These are phyloP conservation scores for Globisporangium takayamanum DNA, from an alignment of 352 stramenopile species.

Conservation along the genomic window DNA sequence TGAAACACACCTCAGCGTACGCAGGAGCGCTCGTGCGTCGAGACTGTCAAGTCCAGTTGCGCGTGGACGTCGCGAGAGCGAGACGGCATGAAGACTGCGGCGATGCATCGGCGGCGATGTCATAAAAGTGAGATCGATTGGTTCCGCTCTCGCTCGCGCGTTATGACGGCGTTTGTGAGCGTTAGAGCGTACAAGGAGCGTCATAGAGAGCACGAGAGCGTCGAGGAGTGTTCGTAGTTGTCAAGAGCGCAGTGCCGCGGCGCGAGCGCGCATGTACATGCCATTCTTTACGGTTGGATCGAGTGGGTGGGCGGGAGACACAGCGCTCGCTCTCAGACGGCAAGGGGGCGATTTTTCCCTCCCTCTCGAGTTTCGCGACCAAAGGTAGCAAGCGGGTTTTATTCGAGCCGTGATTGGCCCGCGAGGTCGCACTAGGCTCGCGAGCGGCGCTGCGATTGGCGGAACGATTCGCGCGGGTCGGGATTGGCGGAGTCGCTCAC, in stretches of 20 bases:
- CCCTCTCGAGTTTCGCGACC: neutral
- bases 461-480: neutral
- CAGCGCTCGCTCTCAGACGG: neutral
- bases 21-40: no score
- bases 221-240: neutral
- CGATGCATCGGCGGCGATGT: constrained; percentile 2
- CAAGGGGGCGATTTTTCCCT: neutral
- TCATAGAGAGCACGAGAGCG: neutral
- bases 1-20: no score
- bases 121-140: constrained; percentile 15
- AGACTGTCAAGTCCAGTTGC: constrained; percentile 2
- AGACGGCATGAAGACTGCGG: neutral
- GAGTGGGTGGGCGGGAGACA: neutral
- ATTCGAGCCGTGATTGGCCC: neutral
- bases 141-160: neutral
- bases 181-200: no score
- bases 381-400: neutral
- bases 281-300: constrained; percentile 8
- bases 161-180: neutral
- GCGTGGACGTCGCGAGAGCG: neutral
- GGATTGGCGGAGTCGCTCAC: neutral
- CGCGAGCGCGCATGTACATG: neutral
- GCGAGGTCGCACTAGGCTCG: neutral
- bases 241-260: neutral
- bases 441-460: constrained; percentile 2